These are phyloP conservation scores for Lanmaoa rubissima DNA, from an alignment of 768 basidiomycete species.

Conservation along the genomic window DNA sequence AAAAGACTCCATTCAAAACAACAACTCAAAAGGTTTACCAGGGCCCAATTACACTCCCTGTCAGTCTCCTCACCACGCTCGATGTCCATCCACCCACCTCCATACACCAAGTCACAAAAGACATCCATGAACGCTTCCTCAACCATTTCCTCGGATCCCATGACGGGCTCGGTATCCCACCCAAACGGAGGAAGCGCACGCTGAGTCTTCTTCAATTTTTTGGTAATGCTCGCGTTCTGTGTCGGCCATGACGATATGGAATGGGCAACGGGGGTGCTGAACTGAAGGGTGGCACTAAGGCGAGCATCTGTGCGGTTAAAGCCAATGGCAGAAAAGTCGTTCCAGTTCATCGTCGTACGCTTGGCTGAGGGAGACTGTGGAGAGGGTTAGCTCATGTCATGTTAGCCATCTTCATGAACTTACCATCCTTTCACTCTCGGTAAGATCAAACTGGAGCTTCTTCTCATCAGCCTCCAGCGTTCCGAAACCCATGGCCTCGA, in stretches of 20 bases:
- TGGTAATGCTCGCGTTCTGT: slow-evolving; percentile 67
- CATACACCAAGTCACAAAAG: slow-evolving; percentile 79
- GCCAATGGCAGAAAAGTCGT: slow-evolving; percentile 81
- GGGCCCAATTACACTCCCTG: slow-evolving; percentile 87
- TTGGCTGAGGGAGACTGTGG: slow-evolving; percentile 63
- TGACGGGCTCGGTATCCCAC: slow-evolving; percentile 87
- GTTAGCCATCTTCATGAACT: slow-evolving; percentile 11
- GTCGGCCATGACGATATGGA: slow-evolving; percentile 71
- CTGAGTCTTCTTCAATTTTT: slow-evolving; percentile 82
- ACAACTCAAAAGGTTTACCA: slow-evolving; percentile 52
- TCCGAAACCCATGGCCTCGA: slow-evolving; percentile 81
- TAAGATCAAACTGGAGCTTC: slow-evolving; percentile 90
- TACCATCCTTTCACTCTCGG: slow-evolving; percentile 76
- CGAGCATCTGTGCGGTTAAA: slow-evolving; percentile 79
- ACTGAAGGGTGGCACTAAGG: slow-evolving; percentile 78
- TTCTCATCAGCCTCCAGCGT: slow-evolving; percentile 49
- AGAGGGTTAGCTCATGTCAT: slow-evolving; percentile 7
- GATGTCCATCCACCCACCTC: slow-evolving; percentile 81
- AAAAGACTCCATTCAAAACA: not conserved
- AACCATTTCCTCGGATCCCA: slow-evolving; percentile 75
- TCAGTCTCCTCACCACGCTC: slow-evolving; percentile 70
- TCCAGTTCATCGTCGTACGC: slow-evolving; percentile 85
- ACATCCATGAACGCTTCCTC: slow-evolving; percentile 91
- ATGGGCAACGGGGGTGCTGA: slow-evolving; percentile 55
- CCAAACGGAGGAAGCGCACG: slow-evolving; percentile 74